Evolutionary conservation across 1,284 basidiomycete genomes (phyloP).

Genomic region (Ganoderma sinense): DNA sequence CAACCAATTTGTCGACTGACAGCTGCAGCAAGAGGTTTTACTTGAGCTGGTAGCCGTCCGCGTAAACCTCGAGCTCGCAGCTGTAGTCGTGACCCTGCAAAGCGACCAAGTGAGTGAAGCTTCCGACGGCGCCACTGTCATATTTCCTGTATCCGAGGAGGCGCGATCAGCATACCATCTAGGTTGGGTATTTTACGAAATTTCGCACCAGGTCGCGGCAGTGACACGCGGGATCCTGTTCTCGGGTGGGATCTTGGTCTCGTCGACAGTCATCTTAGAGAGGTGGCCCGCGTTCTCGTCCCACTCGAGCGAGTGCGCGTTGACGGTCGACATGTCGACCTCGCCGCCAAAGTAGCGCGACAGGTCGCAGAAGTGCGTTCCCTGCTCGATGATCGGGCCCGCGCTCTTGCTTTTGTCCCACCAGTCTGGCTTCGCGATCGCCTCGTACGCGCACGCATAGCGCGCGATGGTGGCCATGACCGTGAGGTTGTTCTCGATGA

Average conservation of each 20-base stretch:
- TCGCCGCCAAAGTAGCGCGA: constrained; percentile 99
- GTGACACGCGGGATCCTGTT: constrained; percentile 86
- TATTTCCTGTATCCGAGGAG: constrained; percentile 74
- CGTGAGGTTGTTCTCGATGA: constrained; percentile 93
- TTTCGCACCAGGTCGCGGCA: constrained; percentile 73
- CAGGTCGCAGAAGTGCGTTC: constrained; percentile 91
- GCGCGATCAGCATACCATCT: background rate
- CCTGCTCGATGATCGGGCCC: constrained; percentile 96
- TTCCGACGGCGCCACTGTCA: constrained; percentile 90
- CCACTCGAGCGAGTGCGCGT: constrained; percentile 90
- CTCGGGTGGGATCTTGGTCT: constrained; percentile 77
- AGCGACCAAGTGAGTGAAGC: constrained; percentile 87
- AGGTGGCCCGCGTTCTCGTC: constrained; percentile 90
- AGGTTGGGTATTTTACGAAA: too few relatives aligned
- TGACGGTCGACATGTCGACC: constrained; percentile 87
- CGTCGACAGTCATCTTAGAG: constrained; percentile 83
- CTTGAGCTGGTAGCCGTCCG: constrained; percentile 88
- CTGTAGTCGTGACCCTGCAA: constrained; percentile 92
- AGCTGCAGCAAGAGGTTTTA: constrained; percentile 40
- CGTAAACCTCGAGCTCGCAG: constrained; percentile 92
- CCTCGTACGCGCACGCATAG: constrained; percentile 94
- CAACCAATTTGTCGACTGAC: constrained; percentile 25
- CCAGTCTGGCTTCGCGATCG: constrained; percentile 93
- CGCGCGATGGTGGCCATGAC: constrained; percentile 98
- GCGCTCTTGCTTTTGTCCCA: constrained; percentile 95